Base-by-base conservation (phyloP, 768 basidiomycete genomes). In the Phylloporus arenicola region DNA sequence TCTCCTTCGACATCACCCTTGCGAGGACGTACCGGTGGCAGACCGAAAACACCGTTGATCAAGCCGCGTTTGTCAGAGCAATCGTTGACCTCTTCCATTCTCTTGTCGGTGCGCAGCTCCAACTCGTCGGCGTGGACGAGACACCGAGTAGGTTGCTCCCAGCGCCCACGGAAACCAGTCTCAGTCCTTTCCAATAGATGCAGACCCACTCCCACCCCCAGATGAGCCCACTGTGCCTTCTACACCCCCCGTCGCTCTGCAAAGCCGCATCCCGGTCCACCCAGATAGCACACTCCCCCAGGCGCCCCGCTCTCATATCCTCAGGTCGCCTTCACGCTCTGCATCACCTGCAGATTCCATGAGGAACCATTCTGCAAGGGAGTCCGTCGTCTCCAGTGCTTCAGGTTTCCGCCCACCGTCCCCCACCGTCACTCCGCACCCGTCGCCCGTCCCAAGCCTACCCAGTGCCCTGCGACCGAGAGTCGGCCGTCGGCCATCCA, bases 11-110 rank as follows among this genome's bases (percentile, higher is more conserved):
- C 59, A 75, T 97, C 53, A 92, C 89, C 1, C 77, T 98, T 46
- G 83, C 87, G n/a, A 80, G 90, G 65, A 84, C 90, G 22, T 97
- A 98, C 70, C 77, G 73, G 64, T 98, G 94, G 93, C 79, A 85
- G 63, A 88, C 92, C 0, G 93, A 95, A 60, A 79, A 76, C 48
- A 64, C 76, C 29, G 64, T 64, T 22, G 92, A 97, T 58, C 94
- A 95, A 64, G 57, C 72, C 12, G 68, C 69, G 12, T 98, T 97
- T 65, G 64, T 96, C 43, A 75, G 76, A 35, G 74, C 84, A 2
- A 57, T 87, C 35, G 69, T 92, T 51, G 77, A 81, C 39, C 72
- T 85, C 30, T 87, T 84, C 64, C 78, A 70, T 33, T 65, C 65
- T 31, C 69, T 80, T 20, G 65, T 77, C 19, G 72, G 70, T 19